A percentile compares a stretch with the other conserved stretches of the same genome.
Evolutionary conservation across 306 rosid genomes (phyloP).

Genomic region (Cotoneaster glaucophyllus): DNA sequence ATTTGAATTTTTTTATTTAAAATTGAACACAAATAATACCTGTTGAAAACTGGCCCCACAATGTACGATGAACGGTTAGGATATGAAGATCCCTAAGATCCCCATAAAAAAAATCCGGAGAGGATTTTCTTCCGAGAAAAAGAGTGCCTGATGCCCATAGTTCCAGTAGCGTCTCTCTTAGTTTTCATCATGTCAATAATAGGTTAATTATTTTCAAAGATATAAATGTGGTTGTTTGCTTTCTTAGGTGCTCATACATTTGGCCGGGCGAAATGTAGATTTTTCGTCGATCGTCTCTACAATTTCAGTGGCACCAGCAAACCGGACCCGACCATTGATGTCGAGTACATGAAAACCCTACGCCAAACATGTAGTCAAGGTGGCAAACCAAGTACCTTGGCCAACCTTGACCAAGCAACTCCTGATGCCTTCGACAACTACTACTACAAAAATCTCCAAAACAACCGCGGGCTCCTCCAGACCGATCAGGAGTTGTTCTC

Average conservation of each 20-base stretch:
- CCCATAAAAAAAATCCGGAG: too few relatives aligned
- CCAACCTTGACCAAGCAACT: conserved; percentile 25
- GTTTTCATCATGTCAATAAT: too few relatives aligned
- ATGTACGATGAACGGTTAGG: too few relatives aligned
- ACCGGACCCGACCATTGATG: conserved; percentile 22
- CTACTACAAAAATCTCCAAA: conserved; percentile 37
- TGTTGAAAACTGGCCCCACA: too few relatives aligned
- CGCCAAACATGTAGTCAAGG: conserved; percentile 25
- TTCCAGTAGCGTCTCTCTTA: too few relatives aligned
- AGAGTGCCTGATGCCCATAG: too few relatives aligned
- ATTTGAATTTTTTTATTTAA: too few relatives aligned
- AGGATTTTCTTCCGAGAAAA: too few relatives aligned
- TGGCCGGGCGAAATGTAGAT: conserved; percentile 22
- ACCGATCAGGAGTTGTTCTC: conserved; percentile 39
- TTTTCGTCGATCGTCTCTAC: conserved; percentile 9
- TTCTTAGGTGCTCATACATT: conserved; percentile 34
- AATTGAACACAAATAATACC: too few relatives aligned
- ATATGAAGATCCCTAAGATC: too few relatives aligned
- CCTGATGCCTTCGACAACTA: conserved; percentile 32
- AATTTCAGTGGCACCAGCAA: conserved; percentile 10
- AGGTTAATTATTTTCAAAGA: too few relatives aligned
- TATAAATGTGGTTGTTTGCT: too few relatives aligned
- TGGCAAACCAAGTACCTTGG: neutral
- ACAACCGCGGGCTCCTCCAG: conserved; percentile 26
- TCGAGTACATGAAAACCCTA: conserved; percentile 18